phyloP scores from a whole-genome alignment of 2,329 filamentous ascomycete genomes.

The Scytalidium sp. region DNA sequence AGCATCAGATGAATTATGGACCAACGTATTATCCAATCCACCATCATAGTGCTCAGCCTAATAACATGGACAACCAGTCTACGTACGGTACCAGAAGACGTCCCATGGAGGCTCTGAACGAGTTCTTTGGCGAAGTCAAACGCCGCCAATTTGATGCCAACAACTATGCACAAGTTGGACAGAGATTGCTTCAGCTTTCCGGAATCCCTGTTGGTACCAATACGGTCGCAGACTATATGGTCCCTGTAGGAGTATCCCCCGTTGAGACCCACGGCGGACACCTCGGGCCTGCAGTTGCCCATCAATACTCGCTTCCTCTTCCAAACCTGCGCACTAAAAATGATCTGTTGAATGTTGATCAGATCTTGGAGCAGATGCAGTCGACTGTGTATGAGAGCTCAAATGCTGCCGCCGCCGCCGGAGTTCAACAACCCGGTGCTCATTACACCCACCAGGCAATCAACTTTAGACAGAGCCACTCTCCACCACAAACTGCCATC shows the following conservation, averaged over 20 bases:
- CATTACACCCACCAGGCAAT: conserved; percentile 58
- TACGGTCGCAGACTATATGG: conserved; percentile 54
- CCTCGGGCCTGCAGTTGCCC: conserved; percentile 63
- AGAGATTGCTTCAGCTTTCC: conserved; percentile 80
- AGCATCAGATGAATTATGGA: conserved; percentile 61
- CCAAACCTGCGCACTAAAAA: conserved; percentile 88
- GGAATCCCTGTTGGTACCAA: conserved; percentile 61
- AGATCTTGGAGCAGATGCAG: conserved; percentile 94
- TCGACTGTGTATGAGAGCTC: conserved; percentile 93
- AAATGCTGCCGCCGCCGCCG: conserved; percentile 73
- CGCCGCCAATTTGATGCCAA: conserved; percentile 84
- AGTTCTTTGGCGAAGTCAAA: conserved; percentile 93
- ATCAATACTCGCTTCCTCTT: conserved; percentile 83
- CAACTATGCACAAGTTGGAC: conserved; percentile 89
- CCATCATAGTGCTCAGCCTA: conserved; percentile 56
- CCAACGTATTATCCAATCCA: conserved; percentile 76
- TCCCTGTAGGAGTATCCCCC: conserved; percentile 47
- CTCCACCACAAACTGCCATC: conserved; percentile 38
- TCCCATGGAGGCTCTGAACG: conserved; percentile 82
- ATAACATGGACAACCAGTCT: conserved; percentile 34
- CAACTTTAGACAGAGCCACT: conserved; percentile 56
- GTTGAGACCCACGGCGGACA: conserved; percentile 47
- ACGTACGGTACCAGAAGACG: conserved; percentile 75
- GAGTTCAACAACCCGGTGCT: conserved; percentile 70
- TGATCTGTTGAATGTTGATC: conserved; percentile 90